Evolutionary conservation across 768 basidiomycete species (phyloP), one percentile per base, ranked within the genome.

Genomic region (Mycena filopes): DNA sequence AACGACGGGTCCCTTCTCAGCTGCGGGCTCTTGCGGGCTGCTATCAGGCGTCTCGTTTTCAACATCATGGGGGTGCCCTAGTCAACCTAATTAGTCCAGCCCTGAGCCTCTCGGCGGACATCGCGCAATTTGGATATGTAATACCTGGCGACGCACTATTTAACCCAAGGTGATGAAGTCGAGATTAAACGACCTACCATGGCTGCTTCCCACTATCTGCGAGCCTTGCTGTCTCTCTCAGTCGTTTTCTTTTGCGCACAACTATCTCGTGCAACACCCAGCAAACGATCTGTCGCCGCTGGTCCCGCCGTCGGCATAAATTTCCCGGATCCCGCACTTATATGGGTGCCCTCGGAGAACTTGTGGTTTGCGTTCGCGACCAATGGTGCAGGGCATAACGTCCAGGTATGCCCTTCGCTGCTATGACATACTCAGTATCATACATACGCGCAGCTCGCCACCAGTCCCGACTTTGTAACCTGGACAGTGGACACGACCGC

Each of bases 281-380:
- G 12, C 25, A 57, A 47, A 28, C 47, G 48, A 51, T 60, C 51
- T 16, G 62, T 63, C 10, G 16, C 43, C 10, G 16, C 43, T 43
- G 69, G 69, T 26, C 65, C 60, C 23, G 59, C 43, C 21, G 33
- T 66, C 50, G 50, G 47, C 31, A 36, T 11, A 10, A 43, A 68
- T 40, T 70, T 70, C 41, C 66, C 69, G 36, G 70, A 68, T 40
- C 70, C 70, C 5, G 46, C 56, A 1, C 47, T 70, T 6, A 51
- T 70, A 40, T 54, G 63, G 40, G 67, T 63, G 13, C 55, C 65
- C 9, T 18, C 50, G 15, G 68, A 50, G 12, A 63, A 47, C n/a
- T 25, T 28, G 36, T 66, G 64, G 64, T 60, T 48, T 60, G 64
- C 64, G n/a, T 54, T 49, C 25, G 56, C 40, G 8, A 65, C 59